Evolutionary conservation across 1,284 basidiomycete genomes (phyloP).

Genomic region (Lentinus polychrous): DNA sequence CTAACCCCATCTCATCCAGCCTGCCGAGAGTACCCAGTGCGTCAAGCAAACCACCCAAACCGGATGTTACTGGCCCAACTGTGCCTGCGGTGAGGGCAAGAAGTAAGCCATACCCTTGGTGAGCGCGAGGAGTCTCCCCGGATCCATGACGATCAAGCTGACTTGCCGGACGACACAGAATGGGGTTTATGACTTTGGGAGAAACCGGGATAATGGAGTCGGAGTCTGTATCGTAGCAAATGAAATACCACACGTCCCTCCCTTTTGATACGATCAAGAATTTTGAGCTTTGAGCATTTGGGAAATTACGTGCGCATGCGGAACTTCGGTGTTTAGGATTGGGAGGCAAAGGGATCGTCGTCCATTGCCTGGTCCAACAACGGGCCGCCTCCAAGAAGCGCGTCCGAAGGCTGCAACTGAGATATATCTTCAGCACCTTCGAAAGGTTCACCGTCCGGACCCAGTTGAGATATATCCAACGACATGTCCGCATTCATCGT

Average conservation of each 20-base stretch:
- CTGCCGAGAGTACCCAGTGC: constrained; percentile 12
- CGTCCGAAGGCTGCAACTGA: constrained; percentile 47
- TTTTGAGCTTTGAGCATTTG: too few relatives aligned
- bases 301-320: too few relatives aligned
- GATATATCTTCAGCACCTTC: constrained; percentile 48
- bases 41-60: constrained; percentile 23
- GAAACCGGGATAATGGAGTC: background rate
- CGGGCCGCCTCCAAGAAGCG: constrained; percentile 50
- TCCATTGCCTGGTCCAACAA: constrained; percentile 46
- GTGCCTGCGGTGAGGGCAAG: constrained; percentile 20
- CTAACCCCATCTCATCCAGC: background rate
- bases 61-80: constrained; percentile 23
- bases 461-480: constrained; percentile 56
- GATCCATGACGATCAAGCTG: background rate
- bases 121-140: background rate
- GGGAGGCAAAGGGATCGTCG: constrained; percentile 46
- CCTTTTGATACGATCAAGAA: too few relatives aligned
- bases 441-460: constrained; percentile 54
- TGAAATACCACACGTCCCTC: too few relatives aligned
- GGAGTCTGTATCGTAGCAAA: background rate
- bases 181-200: background rate
- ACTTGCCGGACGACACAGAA: background rate
- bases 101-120: constrained; percentile 12
- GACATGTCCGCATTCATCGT: constrained; percentile 23
- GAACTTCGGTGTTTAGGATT: too few relatives aligned